These are phyloP conservation scores for Atkinsonella hypoxylon DNA, from an alignment of 2,329 filamentous ascomycete species.

Conservation along the genomic window DNA sequence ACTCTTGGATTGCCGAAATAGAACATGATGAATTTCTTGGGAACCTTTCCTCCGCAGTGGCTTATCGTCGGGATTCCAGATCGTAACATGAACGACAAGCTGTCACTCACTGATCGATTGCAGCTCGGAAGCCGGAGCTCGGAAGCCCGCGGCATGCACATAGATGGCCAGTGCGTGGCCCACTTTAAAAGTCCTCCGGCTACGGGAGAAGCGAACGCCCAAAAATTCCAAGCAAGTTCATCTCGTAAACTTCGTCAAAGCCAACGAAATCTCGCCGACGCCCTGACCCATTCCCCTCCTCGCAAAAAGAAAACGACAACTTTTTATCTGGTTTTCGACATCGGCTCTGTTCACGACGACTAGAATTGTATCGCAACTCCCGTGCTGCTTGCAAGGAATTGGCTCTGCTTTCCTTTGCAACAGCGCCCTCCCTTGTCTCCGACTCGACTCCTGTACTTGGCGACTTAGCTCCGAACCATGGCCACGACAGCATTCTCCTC, in stretches of 20 bases:
- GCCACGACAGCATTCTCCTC: slow-evolving; percentile 7
- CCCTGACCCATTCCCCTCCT: neutral
- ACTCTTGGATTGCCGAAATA: too few species aligned
- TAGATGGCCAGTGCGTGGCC: neutral
- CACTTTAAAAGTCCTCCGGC: slow-evolving; percentile 5
- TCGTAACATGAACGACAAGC: too few species aligned
- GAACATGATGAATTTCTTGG: too few species aligned
- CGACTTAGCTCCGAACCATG: neutral
- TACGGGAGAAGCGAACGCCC: slow-evolving; percentile 1
- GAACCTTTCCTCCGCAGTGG: too few species aligned
- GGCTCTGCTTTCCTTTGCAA: slow-evolving; percentile 1
- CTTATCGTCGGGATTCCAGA: too few species aligned
- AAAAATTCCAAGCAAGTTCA: slow-evolving; percentile 5
- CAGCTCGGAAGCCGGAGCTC: too few species aligned
- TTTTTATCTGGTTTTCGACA: neutral
- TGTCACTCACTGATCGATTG: too few species aligned
- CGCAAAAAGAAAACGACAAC: neutral
- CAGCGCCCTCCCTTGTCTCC: neutral
- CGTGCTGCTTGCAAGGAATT: slow-evolving; percentile 4
- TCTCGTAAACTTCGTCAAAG: too few species aligned
- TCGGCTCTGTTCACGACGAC: neutral
- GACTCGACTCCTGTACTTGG: neutral
- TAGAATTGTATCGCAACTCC: neutral
- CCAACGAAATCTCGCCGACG: too few species aligned
- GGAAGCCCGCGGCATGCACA: slow-evolving; percentile 3